Evolutionary conservation across 371 early-diverging fungal genomes (phyloP), one percentile per base, ranked within the genome.

Genomic region (Dichotomocladium elegans): DNA sequence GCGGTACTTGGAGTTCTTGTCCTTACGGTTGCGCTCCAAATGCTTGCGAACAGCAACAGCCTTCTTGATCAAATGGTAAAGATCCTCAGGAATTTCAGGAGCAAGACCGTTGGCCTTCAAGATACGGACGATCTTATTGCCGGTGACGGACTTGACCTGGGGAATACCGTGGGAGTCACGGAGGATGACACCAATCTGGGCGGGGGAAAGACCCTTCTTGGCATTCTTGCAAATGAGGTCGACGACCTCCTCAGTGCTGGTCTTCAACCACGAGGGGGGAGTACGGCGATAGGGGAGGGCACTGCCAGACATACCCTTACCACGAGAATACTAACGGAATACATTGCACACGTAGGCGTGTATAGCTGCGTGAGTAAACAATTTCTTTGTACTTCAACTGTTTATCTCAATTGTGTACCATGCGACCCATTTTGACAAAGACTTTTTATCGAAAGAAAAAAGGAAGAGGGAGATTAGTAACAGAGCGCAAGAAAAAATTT

Each of bases 41-140:
- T 99, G 99, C 88, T 96, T 98, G 81, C 96, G 95, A 80, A 99
- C 92, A 66, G 94, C 82, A 69, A 98, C 97, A 47, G 99, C 98
- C 92, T 98, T 99, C 90, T 98, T 98, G 87, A 99, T 97, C 59
- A 99, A 82, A 77, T 94, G 93, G 87, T 97, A 94, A 56, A 99
- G 86, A 82, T 99, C 99, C 83, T 99, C 99, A 60, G 99, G 99
- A 71, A 99, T 93, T 74, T 92, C 93, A 61, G 99, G 99, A 60
- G 92, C 96, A 51, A 95, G 82, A 80, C 86, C 85, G 85, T 92
- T 89, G 70, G 85, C 75, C 84, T 91, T 91, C 63, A 95, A 79
- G 81, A 95, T 90, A 82, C 92, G 89, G 62, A 96, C 86, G 58
- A 99, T 83, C 89, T 94, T 95, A 89, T 88, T 94, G 68, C 98